Evolutionary conservation across 495 filamentous ascomycete species (phyloP), one percentile per base, ranked within the genome.

Genomic region (Pyrenula massariospora): DNA sequence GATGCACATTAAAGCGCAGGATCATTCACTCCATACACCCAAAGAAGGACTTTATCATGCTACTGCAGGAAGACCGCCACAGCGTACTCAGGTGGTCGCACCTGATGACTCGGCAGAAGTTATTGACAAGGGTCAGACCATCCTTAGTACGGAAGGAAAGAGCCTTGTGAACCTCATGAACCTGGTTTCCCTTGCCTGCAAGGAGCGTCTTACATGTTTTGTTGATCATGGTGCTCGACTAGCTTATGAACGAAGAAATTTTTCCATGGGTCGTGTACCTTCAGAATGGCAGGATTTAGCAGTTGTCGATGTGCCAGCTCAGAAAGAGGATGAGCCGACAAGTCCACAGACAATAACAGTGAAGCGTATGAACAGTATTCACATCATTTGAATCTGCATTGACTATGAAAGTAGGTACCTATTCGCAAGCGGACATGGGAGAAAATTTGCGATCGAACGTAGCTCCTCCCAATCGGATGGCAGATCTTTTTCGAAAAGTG

Each of bases 141-240:
- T 82, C 1, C 74, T 87, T n/a, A 77, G 91, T 21, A 82, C 82
- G 15, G 71, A 79, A 23, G 85, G 85, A 10, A 75, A 84, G 1
- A 78, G 75, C 31, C 67, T 93, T 25, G 82, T 83, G 12, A 88
- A 95, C 53, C 82, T 95, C 52, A 61, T 94, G 20, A 81, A 85
- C 23, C 73, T 94, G 23, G 55, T 94, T 25, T 91, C 87, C 10
- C 77, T 93, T 25, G 84, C 85, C 5, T 80, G 85, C 36, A 84
- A 89, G 57, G 84, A 90, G 62, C 78, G 86, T 22, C 47, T 94
- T 23, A 72, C 84, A 48, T 76, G 78, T 2, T 66, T 93, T 12
- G 57, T 93, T 22, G 84, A 89, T 60, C 88, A 93, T 63, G 81
- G 85, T 3, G 77, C 80, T 52, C 77, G 69, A 12, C 67, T 91